A percentile compares a stretch with the other conserved stretches of the same genome.
Evolutionary conservation across 768 basidiomycete genomes (phyloP).

Genomic region (Hypholoma fasciculare): DNA sequence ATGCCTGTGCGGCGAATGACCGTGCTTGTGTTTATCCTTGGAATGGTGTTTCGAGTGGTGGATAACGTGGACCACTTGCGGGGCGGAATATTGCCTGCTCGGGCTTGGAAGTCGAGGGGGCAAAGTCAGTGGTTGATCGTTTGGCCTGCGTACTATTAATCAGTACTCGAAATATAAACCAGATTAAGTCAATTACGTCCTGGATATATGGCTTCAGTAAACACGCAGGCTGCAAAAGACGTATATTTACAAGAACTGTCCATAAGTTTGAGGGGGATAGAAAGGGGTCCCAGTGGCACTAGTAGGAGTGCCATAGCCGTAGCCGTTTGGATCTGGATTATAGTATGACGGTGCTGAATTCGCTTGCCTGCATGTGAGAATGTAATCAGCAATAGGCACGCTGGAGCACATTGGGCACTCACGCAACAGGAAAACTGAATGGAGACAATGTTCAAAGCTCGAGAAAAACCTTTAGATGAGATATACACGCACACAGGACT

Average conservation of each 20-base stretch:
- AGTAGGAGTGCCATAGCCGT: neutral
- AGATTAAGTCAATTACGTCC: neutral
- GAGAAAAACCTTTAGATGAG: neutral
- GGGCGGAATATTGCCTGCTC: neutral
- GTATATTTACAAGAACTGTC: slow-evolving; percentile 1
- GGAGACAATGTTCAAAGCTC: too few species aligned
- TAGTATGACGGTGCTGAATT: neutral
- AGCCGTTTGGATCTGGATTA: neutral
- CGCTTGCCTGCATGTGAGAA: neutral
- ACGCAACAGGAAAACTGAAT: neutral
- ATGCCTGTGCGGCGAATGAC: neutral
- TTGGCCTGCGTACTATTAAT: neutral
- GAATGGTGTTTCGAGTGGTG: slow-evolving; percentile 22
- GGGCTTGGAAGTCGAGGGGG: neutral
- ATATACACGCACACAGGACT: slow-evolving; percentile 26
- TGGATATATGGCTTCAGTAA: neutral
- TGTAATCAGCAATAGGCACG: too few species aligned
- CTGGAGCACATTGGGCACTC: neutral
- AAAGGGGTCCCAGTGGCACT: neutral
- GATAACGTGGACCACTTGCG: slow-evolving; percentile 22
- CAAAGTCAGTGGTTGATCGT: neutral
- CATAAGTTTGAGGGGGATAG: neutral
- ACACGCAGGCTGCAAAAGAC: too few species aligned
- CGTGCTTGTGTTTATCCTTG: slow-evolving; percentile 22
- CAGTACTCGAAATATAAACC: neutral